Evolutionary conservation across 139 green algal species (phyloP).

Genomic region (Dunaliella primolecta): DNA sequence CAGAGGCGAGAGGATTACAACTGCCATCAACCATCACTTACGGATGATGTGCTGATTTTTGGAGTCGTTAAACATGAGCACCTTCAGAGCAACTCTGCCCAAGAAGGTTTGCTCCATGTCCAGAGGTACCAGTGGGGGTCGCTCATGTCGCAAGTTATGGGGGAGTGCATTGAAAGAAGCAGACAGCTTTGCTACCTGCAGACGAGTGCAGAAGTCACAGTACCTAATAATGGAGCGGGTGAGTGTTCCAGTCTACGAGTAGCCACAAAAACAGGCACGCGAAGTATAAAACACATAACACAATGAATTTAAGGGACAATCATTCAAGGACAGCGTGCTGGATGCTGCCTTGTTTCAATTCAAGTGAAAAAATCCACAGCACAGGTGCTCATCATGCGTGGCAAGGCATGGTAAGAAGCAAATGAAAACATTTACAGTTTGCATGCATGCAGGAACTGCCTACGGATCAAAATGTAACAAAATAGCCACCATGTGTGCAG

Average conservation of each 20-base stretch:
- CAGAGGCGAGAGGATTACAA: too few relatives aligned
- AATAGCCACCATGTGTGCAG: neutral
- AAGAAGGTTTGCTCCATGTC: slow-evolving; percentile 3
- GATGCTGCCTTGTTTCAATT: neutral
- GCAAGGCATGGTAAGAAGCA: too few relatives aligned
- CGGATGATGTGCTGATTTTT: slow-evolving; percentile 13
- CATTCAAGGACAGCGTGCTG: neutral
- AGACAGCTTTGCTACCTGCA: neutral
- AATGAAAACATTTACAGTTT: too few relatives aligned
- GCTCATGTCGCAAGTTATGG: slow-evolving; percentile 8
- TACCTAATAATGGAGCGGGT: neutral
- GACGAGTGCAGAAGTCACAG: neutral
- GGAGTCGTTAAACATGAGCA: slow-evolving; percentile 5
- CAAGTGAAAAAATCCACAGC: neutral
- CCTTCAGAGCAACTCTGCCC: neutral
- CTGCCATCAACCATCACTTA: too few relatives aligned
- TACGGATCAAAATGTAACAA: neutral
- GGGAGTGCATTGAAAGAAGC: neutral
- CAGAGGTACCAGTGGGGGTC: neutral
- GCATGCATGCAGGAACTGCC: too few relatives aligned
- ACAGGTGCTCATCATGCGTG: too few relatives aligned
- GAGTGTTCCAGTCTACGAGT: neutral
- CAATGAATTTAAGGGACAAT: too few relatives aligned
- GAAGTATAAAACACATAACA: too few relatives aligned
- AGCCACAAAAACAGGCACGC: neutral